These are phyloP conservation scores for Thymus quinquecostatus DNA, from an alignment of 257 asterid genomes.

Conservation along the genomic window DNA sequence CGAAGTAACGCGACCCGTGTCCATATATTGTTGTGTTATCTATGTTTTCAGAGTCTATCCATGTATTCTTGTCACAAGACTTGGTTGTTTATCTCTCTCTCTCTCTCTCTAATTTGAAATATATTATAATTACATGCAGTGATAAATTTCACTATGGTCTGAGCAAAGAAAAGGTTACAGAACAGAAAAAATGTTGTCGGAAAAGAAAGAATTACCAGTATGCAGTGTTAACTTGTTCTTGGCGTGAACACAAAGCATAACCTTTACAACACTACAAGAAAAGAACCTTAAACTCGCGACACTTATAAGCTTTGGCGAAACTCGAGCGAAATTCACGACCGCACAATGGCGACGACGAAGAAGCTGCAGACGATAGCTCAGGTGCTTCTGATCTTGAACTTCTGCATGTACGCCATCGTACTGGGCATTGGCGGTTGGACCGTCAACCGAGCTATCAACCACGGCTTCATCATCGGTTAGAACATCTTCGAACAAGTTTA, in stretches of 20 bases:
- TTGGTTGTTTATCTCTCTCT: not conserved
- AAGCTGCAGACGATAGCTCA: slow-evolving; percentile 54
- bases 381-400: slow-evolving; percentile 69
- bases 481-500: no score
- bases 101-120: no score
- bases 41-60: not conserved
- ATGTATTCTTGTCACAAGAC: not conserved
- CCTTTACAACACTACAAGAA: slow-evolving; percentile 70
- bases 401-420: slow-evolving; percentile 76
- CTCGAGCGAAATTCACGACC: not conserved
- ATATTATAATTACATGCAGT: no score
- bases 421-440: slow-evolving; percentile 85
- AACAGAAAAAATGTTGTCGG: no score
- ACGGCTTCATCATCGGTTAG: slow-evolving; percentile 71
- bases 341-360: slow-evolving; percentile 55
- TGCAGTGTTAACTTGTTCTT: slow-evolving; percentile 35
- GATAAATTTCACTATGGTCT: no score
- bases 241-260: slow-evolving; percentile 59
- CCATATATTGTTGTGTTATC: slow-evolving; percentile 16
- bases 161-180: no score
- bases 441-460: slow-evolving; percentile 66
- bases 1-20: not conserved
- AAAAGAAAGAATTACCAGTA: no score
- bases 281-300: slow-evolving; percentile 53
- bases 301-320: slow-evolving; percentile 7